Evolutionary conservation across 352 stramenopile species (phyloP).

Genomic region (Aphanomyces stellatus): DNA sequence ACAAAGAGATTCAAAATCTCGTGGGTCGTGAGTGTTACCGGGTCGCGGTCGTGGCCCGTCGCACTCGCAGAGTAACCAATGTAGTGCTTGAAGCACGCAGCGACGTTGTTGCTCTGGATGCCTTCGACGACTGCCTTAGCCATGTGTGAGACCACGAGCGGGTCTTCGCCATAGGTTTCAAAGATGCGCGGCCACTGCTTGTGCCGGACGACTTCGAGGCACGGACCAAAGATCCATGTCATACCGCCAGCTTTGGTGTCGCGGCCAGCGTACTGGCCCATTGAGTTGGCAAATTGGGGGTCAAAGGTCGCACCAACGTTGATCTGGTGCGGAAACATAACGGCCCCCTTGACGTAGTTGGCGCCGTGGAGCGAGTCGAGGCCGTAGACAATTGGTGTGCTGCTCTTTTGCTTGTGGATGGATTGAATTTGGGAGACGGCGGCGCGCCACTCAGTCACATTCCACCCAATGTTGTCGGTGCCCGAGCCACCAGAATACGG

Average conservation of each 20-base stretch:
- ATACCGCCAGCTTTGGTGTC: constrained; percentile 58
- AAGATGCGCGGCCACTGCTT: constrained; percentile 59
- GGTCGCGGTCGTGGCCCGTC: constrained; percentile 66
- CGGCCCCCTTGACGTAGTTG: constrained; percentile 49
- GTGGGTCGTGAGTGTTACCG: constrained; percentile 59
- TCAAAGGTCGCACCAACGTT: constrained; percentile 72
- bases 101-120: constrained; percentile 27
- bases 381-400: constrained; percentile 34
- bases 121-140: constrained; percentile 34
- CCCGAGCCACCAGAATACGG: constrained; percentile 24
- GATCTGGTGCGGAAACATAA: constrained; percentile 64
- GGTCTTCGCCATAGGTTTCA: constrained; percentile 82
- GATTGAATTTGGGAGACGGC: constrained; percentile 41
- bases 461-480: constrained; percentile 26
- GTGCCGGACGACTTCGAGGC: constrained; percentile 54
- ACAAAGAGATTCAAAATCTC: constrained; percentile 78
- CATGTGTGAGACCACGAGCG: constrained; percentile 42
- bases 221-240: constrained; percentile 66
- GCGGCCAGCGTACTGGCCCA: constrained; percentile 36
- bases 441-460: constrained; percentile 37
- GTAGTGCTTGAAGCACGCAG: constrained; percentile 51
- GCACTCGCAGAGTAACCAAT: constrained; percentile 27
- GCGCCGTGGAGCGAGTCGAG: constrained; percentile 63
- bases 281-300: constrained; percentile 29
- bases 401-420: constrained; percentile 31